Percentiles rank a stretch among this genome's conserved stretches.
phyloP scores from a whole-genome alignment of 805 yeast species.

The Hanseniaspora hatyaiensis region DNA sequence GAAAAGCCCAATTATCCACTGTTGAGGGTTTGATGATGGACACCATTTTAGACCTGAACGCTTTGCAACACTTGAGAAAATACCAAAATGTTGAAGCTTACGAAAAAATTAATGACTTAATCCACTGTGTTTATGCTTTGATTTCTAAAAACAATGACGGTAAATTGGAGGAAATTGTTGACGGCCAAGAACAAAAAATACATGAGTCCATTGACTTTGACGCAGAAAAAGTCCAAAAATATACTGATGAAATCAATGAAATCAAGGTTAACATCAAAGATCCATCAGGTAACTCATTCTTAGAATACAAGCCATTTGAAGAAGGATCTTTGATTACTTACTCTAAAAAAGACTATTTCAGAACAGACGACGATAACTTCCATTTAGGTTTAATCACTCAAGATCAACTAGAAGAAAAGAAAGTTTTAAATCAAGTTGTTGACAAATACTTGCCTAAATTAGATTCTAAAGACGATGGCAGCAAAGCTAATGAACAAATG shows the following conservation, averaged over 20 bases:
- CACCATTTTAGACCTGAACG: conserved; percentile 66
- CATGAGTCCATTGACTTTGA: conserved; percentile 12
- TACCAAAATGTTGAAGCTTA: conserved; percentile 60
- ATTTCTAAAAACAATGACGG: conserved; percentile 33
- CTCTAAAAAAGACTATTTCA: conserved; percentile 68
- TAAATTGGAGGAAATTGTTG: conserved; percentile 14
- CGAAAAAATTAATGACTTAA: conserved; percentile 51
- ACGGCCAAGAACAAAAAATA: conserved; percentile 16
- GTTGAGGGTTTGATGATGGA: conserved; percentile 80
- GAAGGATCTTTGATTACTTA: conserved; percentile 62
- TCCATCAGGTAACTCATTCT: conserved; percentile 96
- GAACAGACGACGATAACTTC: conserved; percentile 83
- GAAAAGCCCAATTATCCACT: conserved; percentile 84
- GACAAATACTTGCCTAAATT: conserved; percentile 16
- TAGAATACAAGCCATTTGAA: conserved; percentile 78
- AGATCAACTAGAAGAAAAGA: conserved; percentile 39
- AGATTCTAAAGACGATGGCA: conserved; percentile 43
- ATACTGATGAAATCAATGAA: conserved; percentile 39
- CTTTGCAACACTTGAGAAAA: conserved; percentile 74
- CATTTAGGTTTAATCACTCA: conserved; percentile 64
- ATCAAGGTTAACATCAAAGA: conserved; percentile 56
- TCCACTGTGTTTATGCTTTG: conserved; percentile 39
- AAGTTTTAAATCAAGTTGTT: conserved; percentile 16
- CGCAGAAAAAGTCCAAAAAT: conserved; percentile 9
- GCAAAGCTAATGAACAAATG: conserved; percentile 65